These are phyloP conservation scores for Spathaspora sp. DNA, from an alignment of 1,139 yeast species.

Conservation along the genomic window DNA sequence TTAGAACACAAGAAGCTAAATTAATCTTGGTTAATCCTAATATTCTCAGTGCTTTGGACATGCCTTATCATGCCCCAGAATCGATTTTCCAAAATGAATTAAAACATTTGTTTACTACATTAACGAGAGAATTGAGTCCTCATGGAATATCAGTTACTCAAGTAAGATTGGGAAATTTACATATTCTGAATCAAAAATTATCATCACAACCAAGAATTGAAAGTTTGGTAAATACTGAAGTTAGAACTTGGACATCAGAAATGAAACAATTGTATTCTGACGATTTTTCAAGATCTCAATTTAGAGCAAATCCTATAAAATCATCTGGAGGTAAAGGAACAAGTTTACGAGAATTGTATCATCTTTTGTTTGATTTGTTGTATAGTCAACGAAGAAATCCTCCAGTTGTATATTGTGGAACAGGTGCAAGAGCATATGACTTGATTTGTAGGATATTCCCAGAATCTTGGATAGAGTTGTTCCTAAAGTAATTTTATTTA, in stretches of 20 bases:
- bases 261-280: conserved; percentile 37
- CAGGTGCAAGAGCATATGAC: conserved; percentile 50
- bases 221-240: conserved; percentile 36
- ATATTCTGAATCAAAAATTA: conserved; percentile 31
- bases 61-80: conserved; percentile 55
- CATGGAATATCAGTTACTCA: conserved; percentile 47
- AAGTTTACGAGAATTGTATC: conserved; percentile 49
- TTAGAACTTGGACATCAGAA: conserved; percentile 42
- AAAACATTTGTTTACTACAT: conserved; percentile 36
- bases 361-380: conserved; percentile 54
- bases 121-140: conserved; percentile 40
- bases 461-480: conserved; percentile 30
- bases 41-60: conserved; percentile 38
- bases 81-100: conserved; percentile 39
- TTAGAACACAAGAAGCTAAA: conserved; percentile 47
- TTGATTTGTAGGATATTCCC: conserved; percentile 35
- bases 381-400: conserved; percentile 30
- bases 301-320: conserved; percentile 32
- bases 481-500: conserved; percentile 10
- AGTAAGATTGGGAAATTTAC: conserved; percentile 48
- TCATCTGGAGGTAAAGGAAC: conserved; percentile 39
- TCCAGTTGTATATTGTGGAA: conserved; percentile 46
- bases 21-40: conserved; percentile 45
- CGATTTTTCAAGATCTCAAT: conserved; percentile 35
- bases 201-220: conserved; percentile 27